Evolutionary conservation across 1,284 basidiomycete species (phyloP).

Genomic region (Rugosomyces carneus): DNA sequence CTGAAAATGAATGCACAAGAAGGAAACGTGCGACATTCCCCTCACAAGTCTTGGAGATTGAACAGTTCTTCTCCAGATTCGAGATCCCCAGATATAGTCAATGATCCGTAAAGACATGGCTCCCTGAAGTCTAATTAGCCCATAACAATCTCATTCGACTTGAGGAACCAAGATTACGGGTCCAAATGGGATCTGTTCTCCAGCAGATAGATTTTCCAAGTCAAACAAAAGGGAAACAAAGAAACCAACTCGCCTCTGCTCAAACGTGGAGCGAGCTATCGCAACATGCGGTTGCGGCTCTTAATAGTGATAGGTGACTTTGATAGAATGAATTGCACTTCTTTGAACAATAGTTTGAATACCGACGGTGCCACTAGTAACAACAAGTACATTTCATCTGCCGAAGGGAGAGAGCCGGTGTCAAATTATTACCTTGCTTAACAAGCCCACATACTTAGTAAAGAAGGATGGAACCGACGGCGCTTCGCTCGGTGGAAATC

Average conservation of each 20-base stretch:
- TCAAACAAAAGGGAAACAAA: too few species aligned
- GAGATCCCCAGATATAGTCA: background rate
- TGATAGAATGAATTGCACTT: background rate
- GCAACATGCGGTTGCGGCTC: too few species aligned
- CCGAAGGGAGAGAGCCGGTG: too few species aligned
- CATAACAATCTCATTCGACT: background rate
- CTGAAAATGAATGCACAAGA: background rate
- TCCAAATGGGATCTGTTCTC: background rate
- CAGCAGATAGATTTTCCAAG: too few species aligned
- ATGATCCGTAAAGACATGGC: slow-evolving; percentile 1
- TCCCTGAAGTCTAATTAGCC: background rate
- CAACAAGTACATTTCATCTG: background rate
- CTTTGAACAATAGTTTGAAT: background rate
- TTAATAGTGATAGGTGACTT: too few species aligned
- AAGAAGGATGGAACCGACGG: slow-evolving; percentile 7
- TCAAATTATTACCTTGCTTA: too few species aligned
- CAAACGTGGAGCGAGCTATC: too few species aligned
- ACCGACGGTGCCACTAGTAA: background rate
- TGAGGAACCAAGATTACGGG: background rate
- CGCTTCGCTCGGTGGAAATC: slow-evolving; percentile 1
- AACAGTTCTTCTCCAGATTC: background rate
- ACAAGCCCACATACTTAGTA: too few species aligned
- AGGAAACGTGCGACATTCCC: too few species aligned
- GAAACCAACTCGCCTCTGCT: too few species aligned
- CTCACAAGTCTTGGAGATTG: background rate